Percentiles rank a stretch among this genome's conserved stretches.
phyloP scores from a whole-genome alignment of 352 stramenopile genomes.

The Phytophthora pistaciae region DNA sequence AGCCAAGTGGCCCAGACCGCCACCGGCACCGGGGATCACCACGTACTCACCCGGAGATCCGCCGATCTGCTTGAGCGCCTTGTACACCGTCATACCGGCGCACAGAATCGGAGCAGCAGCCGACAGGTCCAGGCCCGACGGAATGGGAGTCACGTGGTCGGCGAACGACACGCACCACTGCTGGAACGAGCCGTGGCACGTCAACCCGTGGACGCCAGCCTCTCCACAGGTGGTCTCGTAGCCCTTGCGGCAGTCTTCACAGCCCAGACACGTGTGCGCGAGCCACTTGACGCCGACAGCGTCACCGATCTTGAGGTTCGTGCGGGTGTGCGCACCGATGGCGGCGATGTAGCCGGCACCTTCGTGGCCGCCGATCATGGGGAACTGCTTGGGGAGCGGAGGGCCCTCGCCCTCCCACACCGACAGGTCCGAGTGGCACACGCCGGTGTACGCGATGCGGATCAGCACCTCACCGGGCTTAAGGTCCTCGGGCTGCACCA shows the following conservation, averaged over 20 bases:
- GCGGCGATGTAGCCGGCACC: constrained; percentile 59
- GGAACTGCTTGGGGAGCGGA: constrained; percentile 41
- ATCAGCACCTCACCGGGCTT: constrained; percentile 59
- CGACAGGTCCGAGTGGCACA: constrained; percentile 62
- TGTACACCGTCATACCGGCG: constrained; percentile 90
- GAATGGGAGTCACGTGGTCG: constrained; percentile 80
- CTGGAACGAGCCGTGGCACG: constrained; percentile 57
- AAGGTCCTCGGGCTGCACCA: constrained; percentile 53
- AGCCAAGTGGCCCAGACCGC: constrained; percentile 83
- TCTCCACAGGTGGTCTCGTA: constrained; percentile 51
- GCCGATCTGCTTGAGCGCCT: constrained; percentile 74
- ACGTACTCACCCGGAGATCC: constrained; percentile 59
- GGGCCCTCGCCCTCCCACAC: constrained; percentile 53
- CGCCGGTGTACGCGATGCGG: constrained; percentile 56
- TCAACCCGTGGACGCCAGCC: constrained; percentile 47
- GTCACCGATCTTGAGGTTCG: constrained; percentile 58
- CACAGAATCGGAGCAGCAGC: constrained; percentile 80
- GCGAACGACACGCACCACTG: constrained; percentile 80
- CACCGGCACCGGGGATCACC: constrained; percentile 70
- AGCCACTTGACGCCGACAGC: constrained; percentile 64
- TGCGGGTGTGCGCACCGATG: constrained; percentile 53
- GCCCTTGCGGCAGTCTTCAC: constrained; percentile 64
- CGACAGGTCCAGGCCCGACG: constrained; percentile 50
- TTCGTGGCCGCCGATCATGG: constrained; percentile 70
- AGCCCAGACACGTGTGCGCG: constrained; percentile 56